Conservation (phyloP, 805 yeast species). For the Saccharomycopsis fibuligera region DNA sequence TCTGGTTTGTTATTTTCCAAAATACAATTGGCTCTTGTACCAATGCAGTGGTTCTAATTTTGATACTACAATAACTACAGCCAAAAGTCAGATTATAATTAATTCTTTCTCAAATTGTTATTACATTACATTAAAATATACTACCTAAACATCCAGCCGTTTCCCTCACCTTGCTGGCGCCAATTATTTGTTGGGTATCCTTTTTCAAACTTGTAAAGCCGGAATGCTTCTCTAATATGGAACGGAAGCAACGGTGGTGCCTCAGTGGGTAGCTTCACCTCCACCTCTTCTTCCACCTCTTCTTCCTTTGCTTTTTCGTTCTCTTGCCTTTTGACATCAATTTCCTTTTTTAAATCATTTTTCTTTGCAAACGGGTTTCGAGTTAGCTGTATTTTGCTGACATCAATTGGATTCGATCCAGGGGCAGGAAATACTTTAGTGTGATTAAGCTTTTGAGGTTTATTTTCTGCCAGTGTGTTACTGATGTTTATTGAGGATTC, state of each 20-base stretch:
- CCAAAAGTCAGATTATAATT: too few species aligned
- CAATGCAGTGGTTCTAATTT: too few species aligned
- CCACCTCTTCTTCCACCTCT: not conserved
- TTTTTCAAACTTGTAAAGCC: conserved; percentile 17
- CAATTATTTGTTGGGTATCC: conserved; percentile 16
- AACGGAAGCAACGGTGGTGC: conserved; percentile 16
- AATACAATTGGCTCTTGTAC: too few species aligned
- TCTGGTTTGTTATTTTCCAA: too few species aligned
- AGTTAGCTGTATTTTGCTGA: conserved; percentile 2
- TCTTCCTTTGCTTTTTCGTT: not conserved
- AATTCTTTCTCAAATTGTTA: too few species aligned
- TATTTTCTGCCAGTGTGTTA: too few species aligned
- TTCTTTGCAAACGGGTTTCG: not conserved
- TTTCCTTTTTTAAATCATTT: not conserved
- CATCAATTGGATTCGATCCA: not conserved
- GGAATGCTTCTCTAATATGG: conserved; percentile 20
- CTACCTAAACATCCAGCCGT: conserved; percentile 19
- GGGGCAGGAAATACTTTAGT: too few species aligned
- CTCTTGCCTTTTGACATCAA: not conserved
- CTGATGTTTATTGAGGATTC: not conserved
- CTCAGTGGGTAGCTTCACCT: not conserved
- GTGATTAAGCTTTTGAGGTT: too few species aligned
- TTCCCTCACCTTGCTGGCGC: conserved; percentile 19
- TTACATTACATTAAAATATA: not conserved
- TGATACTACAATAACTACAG: too few species aligned